A percentile compares a stretch with the other conserved stretches of the same genome.
Conservation (phyloP, 805 yeast species). For the Priceomyces castillae region DNA sequence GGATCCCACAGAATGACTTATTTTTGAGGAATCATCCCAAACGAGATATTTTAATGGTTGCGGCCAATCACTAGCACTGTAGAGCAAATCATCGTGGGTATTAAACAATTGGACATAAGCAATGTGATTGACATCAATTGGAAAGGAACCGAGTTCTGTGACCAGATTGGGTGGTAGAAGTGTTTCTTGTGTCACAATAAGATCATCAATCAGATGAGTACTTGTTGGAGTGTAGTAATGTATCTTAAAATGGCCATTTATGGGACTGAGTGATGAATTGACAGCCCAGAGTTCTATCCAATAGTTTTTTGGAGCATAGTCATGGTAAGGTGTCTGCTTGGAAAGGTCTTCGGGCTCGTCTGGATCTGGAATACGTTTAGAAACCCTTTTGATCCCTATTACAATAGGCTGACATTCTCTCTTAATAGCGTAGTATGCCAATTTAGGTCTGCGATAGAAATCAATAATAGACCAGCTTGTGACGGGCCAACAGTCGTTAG, state of each 20-base stretch:
- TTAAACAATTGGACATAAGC: constrained; percentile 16
- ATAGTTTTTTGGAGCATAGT: constrained; percentile 22
- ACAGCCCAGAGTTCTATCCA: constrained; percentile 43
- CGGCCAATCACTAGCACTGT: constrained; percentile 47
- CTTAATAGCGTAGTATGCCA: constrained; percentile 47
- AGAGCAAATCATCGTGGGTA: constrained; percentile 18
- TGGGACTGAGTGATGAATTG: constrained; percentile 23
- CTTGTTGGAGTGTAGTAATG: constrained; percentile 20
- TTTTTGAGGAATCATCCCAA: background rate
- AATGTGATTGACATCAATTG: constrained; percentile 10
- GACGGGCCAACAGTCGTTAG: constrained; percentile 54
- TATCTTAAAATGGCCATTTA: constrained; percentile 21
- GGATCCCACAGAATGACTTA: background rate
- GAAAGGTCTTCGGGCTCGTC: constrained; percentile 2
- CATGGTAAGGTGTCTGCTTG: constrained; percentile 20
- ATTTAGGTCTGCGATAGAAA: constrained; percentile 39
- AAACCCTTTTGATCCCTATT: constrained; percentile 34
- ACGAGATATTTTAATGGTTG: constrained; percentile 44
- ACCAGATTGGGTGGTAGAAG: constrained; percentile 24
- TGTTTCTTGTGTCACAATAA: constrained; percentile 16
- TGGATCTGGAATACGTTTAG: constrained; percentile 1
- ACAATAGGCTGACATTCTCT: constrained; percentile 36
- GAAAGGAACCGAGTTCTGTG: constrained; percentile 24
- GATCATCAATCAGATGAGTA: background rate
- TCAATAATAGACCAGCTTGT: constrained; percentile 52